Conservation (phyloP, 1,284 basidiomycete species). For the Ganoderma meredithae region DNA sequence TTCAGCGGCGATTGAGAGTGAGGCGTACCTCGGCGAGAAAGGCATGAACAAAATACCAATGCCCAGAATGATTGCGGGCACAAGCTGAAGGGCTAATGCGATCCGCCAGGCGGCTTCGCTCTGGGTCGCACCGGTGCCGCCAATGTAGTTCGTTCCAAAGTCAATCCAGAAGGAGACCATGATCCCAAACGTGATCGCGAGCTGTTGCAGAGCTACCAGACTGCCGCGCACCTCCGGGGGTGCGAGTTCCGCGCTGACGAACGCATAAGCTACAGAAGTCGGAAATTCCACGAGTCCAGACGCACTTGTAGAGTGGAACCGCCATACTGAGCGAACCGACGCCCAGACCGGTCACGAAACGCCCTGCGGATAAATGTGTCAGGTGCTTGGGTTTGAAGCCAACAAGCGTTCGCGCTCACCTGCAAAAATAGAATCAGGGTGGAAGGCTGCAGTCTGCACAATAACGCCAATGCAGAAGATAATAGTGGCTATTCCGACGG, state of each 20-base stretch:
- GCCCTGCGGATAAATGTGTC: slow-evolving; percentile 48
- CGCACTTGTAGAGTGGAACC: slow-evolving; percentile 79
- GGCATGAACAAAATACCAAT: slow-evolving; percentile 74
- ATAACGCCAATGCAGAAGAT: slow-evolving; percentile 76
- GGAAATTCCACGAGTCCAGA: slow-evolving; percentile 19
- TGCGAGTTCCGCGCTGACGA: slow-evolving; percentile 64
- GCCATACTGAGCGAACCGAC: slow-evolving; percentile 80
- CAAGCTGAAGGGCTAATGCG: slow-evolving; percentile 78
- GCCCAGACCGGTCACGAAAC: slow-evolving; percentile 80
- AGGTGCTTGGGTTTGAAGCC: neutral
- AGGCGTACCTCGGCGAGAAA: slow-evolving; percentile 64
- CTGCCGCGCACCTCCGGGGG: slow-evolving; percentile 86
- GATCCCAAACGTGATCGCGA: slow-evolving; percentile 80
- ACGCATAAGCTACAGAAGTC: neutral
- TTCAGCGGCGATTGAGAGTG: too few species aligned
- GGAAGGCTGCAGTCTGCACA: slow-evolving; percentile 66
- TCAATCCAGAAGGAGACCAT: slow-evolving; percentile 84
- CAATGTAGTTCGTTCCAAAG: slow-evolving; percentile 78
- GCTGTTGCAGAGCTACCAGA: slow-evolving; percentile 83
- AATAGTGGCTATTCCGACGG: slow-evolving; percentile 54
- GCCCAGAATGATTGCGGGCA: slow-evolving; percentile 75
- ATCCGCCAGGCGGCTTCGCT: slow-evolving; percentile 79
- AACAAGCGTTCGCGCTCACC: slow-evolving; percentile 45
- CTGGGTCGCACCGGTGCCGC: slow-evolving; percentile 62
- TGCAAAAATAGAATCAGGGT: slow-evolving; percentile 68